These are phyloP conservation scores for Calonectria pteridis DNA, from an alignment of 2,329 filamentous ascomycete genomes.

Conservation along the genomic window DNA sequence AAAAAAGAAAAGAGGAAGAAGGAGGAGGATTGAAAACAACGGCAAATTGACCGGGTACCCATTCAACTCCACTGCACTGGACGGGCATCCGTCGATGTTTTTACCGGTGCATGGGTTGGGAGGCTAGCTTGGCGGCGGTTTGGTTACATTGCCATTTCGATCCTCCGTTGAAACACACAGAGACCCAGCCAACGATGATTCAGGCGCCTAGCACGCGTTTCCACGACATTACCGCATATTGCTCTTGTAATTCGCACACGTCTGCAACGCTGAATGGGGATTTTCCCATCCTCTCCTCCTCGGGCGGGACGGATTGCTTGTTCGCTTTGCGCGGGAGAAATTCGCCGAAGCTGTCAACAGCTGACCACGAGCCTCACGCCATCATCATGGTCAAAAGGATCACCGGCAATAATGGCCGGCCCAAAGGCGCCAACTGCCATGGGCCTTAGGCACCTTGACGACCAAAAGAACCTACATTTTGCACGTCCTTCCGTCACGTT, in stretches of 20 bases:
- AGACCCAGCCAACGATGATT: constrained; percentile 8
- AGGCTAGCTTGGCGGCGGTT: constrained; percentile 6
- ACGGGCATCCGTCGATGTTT: constrained; percentile 1
- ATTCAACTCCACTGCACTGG: constrained; percentile 4
- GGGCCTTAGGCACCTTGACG: neutral
- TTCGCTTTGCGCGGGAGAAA: constrained; percentile 15
- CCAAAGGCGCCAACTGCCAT: constrained; percentile 20
- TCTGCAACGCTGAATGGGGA: neutral
- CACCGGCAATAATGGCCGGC: constrained; percentile 34
- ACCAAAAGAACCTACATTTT: neutral
- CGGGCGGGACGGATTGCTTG: constrained; percentile 9
- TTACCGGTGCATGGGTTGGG: constrained; percentile 8
- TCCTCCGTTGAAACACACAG: constrained; percentile 21
- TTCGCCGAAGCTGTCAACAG: constrained; percentile 26
- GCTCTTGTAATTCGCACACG: neutral
- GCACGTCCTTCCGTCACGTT: neutral
- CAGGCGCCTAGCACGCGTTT: neutral
- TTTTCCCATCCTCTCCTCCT: constrained; percentile 19
- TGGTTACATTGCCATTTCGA: constrained; percentile 19
- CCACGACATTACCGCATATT: neutral
- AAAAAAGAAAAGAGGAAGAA: constrained; percentile 3
- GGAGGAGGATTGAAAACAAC: neutral
- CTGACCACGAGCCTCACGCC: constrained; percentile 39
- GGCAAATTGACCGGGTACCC: neutral
- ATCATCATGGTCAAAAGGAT: constrained; percentile 36